phyloP scores from a whole-genome alignment of 164 flowering plant species.

The Magnolia changhungtana region DNA sequence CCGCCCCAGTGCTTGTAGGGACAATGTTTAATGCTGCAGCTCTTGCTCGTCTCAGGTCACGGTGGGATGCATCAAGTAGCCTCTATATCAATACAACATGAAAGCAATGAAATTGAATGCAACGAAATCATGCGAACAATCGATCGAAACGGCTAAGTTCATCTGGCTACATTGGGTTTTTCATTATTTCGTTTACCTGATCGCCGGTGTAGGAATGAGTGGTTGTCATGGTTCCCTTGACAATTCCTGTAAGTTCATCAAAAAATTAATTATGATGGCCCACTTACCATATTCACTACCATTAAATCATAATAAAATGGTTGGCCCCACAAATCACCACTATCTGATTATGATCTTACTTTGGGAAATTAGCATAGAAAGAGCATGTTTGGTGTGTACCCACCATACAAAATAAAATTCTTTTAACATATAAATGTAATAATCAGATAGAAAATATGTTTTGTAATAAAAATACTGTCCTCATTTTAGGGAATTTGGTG shows the following conservation, averaged over 20 bases:
- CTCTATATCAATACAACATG: slow-evolving; percentile 47
- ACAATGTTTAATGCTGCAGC: slow-evolving; percentile 97
- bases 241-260: slow-evolving; percentile 58
- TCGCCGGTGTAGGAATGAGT: slow-evolving; percentile 98
- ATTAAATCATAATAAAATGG: neutral
- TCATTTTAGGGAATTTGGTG: no score
- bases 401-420: no score
- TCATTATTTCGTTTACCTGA: slow-evolving; percentile 47
- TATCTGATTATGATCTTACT: no score
- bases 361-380: no score
- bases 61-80: slow-evolving; percentile 92
- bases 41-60: slow-evolving; percentile 93
- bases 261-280: neutral
- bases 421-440: no score
- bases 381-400: no score
- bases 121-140: neutral
- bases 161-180: neutral
- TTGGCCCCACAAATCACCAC: neutral
- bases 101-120: neutral
- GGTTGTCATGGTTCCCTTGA: slow-evolving; percentile 99
- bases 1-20: slow-evolving; percentile 98
- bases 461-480: no score
- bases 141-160: neutral
- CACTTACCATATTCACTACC: neutral
- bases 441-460: no score